Base-by-base conservation (phyloP, 306 rosid genomes). In the Nissolia schottii region DNA sequence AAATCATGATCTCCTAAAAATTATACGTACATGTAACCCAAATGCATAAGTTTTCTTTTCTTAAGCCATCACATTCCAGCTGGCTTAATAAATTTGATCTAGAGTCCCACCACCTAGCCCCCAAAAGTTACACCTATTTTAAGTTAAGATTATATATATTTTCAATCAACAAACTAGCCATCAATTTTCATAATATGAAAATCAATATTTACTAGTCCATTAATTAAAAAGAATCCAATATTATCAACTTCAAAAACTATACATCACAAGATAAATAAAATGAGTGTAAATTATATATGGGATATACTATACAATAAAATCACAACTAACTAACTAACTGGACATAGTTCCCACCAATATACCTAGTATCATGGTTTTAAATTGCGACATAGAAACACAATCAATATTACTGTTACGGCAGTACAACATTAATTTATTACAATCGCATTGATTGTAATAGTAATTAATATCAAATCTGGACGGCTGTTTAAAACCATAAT, bases 41-140 rank as follows among this genome's bases (percentile, higher is more conserved):
- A 19, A 45, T 14, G 20, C 51, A 45, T 22, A 45, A 15, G 20
- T 45, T 45, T 45, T n/a, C 18, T 45, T 45, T 45, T n/a, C 18
- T 45, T 45, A 45, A 45, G 51, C 51, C 51, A 74, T 35, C 31
- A 31, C 56, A 63, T 71, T 71, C 3, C 59, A 19, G 65, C 25
- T 57, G 78, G 78, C 73, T 49, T 46, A 45, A 66, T 48, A 45
- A 63, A 70, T 49, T 32, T 45, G 15, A 45, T 45, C 51, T 45
- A 43, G 49, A 43, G 7, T 14, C 13, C 8, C 19, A 37, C 40
- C 54, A 57, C 37, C 51, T 15, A 40, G 13, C 34, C 0, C 50
- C 50, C 50, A 43, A n/a, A 35, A 43, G 14, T 43, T 43, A 43
- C 50, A n/a, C 50, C n/a, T 43, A n/a, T 45, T 45, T 37, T 45